A percentile compares a stretch with the other conserved stretches of the same genome.
These are phyloP conservation scores for Podila epicladia DNA, from an alignment of 192 early-diverging fungal species.

Conservation along the genomic window DNA sequence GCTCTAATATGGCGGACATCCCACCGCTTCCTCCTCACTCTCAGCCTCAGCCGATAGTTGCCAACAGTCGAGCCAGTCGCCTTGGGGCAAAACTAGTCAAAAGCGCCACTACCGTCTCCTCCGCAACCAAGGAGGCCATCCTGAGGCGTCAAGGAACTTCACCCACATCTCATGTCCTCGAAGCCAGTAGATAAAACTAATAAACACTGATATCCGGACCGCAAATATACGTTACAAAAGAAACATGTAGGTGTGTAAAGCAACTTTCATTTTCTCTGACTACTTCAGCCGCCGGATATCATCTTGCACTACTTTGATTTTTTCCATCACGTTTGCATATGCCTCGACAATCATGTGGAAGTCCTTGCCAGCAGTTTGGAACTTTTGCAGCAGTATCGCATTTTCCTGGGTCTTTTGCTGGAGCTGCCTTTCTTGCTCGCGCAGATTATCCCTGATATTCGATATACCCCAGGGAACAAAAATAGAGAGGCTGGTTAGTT, in stretches of 20 bases:
- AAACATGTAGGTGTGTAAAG: neutral
- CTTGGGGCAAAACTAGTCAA: neutral
- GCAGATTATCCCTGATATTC: slow-evolving; percentile 14
- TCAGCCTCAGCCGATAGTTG: neutral
- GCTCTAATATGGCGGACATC: neutral
- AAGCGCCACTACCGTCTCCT: neutral
- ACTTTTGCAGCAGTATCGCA: slow-evolving; percentile 11
- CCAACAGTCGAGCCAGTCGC: neutral
- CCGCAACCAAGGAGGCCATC: neutral
- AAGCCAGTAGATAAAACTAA: slow-evolving; percentile 18
- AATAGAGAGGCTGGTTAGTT: neutral
- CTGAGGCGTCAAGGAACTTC: neutral
- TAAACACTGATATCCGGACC: neutral
- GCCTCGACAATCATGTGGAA: slow-evolving; percentile 41
- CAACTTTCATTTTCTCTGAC: neutral
- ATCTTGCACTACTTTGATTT: slow-evolving; percentile 37
- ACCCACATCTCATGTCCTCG: neutral
- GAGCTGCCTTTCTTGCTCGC: neutral
- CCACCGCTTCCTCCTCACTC: neutral
- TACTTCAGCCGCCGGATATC: slow-evolving; percentile 32
- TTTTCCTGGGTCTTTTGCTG: slow-evolving; percentile 15
- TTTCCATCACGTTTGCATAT: slow-evolving; percentile 33
- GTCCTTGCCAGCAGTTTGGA: slow-evolving; percentile 37
- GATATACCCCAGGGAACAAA: neutral
- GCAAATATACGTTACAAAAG: neutral